These are phyloP conservation scores for Acanthamoeba polyphaga DNA, from an alignment of 208 protist genomes.

Conservation along the genomic window DNA sequence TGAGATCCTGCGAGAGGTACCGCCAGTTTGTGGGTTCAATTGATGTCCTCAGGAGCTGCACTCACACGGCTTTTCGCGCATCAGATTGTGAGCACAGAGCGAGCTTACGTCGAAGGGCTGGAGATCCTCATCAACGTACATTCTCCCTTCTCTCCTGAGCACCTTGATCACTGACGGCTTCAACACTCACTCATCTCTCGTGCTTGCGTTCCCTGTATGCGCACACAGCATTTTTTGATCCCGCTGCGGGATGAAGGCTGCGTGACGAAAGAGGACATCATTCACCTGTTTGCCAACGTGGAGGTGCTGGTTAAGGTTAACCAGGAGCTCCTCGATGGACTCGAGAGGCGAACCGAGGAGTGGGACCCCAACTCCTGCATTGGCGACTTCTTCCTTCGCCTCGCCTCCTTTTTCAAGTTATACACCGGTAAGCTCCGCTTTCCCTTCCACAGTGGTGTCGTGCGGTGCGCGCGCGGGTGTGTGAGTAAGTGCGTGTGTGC, in stretches of 20 bases:
- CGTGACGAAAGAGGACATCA: slow-evolving; percentile 32
- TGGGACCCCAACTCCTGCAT: slow-evolving; percentile 29
- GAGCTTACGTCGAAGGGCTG: not conserved
- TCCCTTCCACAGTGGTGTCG: not conserved
- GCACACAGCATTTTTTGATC: not conserved
- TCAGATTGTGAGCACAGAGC: slow-evolving; percentile 55
- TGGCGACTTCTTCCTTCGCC: slow-evolving; percentile 16
- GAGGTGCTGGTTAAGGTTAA: slow-evolving; percentile 35
- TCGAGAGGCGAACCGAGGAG: slow-evolving; percentile 35
- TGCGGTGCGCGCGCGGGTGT: not conserved
- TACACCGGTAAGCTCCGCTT: slow-evolving; percentile 5
- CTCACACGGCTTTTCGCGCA: not conserved
- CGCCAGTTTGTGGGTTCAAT: not conserved
- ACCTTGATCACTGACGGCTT: not conserved
- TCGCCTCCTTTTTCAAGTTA: slow-evolving; percentile 31
- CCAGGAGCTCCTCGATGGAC: not conserved
- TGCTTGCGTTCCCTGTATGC: not conserved
- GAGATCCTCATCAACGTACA: slow-evolving; percentile 17
- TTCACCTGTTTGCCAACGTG: slow-evolving; percentile 21
- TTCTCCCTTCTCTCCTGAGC: not conserved
- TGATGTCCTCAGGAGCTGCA: not conserved
- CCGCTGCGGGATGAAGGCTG: not conserved
- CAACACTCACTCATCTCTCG: not conserved
- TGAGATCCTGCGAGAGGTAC: slow-evolving; percentile 47
- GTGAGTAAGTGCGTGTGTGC: not conserved